Base-by-base conservation (phyloP, 2,329 filamentous ascomycete genomes). In the Graphilbum fragrans region DNA sequence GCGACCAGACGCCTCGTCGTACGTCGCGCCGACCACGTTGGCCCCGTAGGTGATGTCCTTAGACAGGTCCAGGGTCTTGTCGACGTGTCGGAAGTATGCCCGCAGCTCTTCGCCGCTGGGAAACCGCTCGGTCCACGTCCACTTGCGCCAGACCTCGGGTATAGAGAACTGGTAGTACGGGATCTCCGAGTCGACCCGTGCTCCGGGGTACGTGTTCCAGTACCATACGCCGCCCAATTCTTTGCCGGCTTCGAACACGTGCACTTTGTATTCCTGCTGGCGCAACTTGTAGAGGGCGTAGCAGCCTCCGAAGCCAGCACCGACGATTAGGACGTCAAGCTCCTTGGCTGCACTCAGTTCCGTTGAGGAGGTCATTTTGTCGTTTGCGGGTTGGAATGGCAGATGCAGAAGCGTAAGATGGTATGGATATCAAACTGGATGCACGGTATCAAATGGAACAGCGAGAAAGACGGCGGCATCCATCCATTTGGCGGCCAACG, bases 71-170 rank as follows among this genome's bases (percentile, higher is more conserved):
- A 66, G 55, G 2, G 60, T 59, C 20, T 64, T 54, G 37, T 63
- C 67, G 3, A 70, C 58, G 43, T 69, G 64, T 16, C 57, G 51
- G 37, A 73, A 70, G 49, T 74, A 73, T 3, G 39, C 47, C 14
- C 58, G 57, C 2, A 72, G 47, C 43, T 72, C 64, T 6, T 54
- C 48, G 40, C 58, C 54, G 19, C 42, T 51, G 2, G 65, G 62
- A 41, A 61, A 68, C 25, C 55, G 50, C 45, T 62, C 52, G 10
- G 54, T 53, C 59, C 66, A 74, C 17, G 55, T 59, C 60, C 63
- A 74, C 35, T 60, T 58, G 20, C 61, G 55, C 52, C 57, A 68
- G 3, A 66, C 55, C 25, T 65, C 61, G 0, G 53, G 54, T 8
- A 57, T 32, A 3, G 50, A 55, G 41, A 63, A 54, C 39, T 63